Base-by-base conservation (phyloP, 345 rosid genomes). In the Pugionium cornutum region DNA sequence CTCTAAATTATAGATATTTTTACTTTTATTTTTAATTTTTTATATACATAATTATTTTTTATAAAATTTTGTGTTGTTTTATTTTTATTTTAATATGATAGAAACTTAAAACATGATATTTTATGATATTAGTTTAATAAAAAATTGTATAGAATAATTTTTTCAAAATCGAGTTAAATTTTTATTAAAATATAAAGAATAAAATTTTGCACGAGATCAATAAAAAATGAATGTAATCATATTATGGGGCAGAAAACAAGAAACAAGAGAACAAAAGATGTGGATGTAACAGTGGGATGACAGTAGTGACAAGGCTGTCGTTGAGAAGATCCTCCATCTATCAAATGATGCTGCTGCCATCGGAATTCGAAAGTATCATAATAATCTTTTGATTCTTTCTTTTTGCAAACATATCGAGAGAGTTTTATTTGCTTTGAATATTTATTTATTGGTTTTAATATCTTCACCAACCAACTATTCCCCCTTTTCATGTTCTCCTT, bases 281-380 rank as follows among this genome's bases (percentile, higher is more conserved):
- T 41, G 28, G 51, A 29, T 31, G 51, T 25, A 72, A 59, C 53
- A 72, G 60, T 64, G 64, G 70, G 58, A 56, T 48, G 65, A 72
- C 70, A 72, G 65, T 30, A 42, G 59, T 72, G 53, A 50, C 34
- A 32, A 72, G 62, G 75, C 64, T 72, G 70, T 72, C 64, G 49
- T 59, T 57, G 4, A 4, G 39, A 56, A 47, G 58, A 63, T 63
- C 11, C 57, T 70, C 50, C 32, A 53, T 47, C 51, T 26, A 31
- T 48, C 40, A 41, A 55, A 7, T 18, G 18, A 70, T 63, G 69
- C 39, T 63, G 69, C 44, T 55, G 27, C 58, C 53, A 40, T 56
- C 39, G 18, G 18, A 18, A 18, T 18, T 18, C 18, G 8, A 40
- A 63, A 42, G 45, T 39, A 56, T 47, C 41, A 46, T 56, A 48